Evolutionary conservation across 2,329 filamentous ascomycete genomes (phyloP).

Genomic region (Aspergillus sp.): DNA sequence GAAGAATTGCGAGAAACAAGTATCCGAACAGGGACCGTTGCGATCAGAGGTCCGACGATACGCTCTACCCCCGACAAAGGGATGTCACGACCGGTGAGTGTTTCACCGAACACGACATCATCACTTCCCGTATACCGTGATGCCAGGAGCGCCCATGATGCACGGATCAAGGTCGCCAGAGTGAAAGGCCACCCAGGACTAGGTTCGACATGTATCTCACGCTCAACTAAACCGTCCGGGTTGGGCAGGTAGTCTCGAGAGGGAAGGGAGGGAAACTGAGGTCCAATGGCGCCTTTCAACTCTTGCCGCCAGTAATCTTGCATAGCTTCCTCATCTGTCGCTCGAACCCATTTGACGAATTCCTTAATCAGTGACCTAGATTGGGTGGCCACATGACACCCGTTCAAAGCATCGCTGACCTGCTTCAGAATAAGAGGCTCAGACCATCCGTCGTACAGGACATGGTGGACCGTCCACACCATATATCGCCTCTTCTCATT

Average conservation of each 20-base stretch:
- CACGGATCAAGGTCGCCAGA: slow-evolving; percentile 48
- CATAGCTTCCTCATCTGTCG: slow-evolving; percentile 40
- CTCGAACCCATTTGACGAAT: slow-evolving; percentile 50
- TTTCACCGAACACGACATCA: slow-evolving; percentile 52
- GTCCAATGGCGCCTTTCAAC: slow-evolving; percentile 45
- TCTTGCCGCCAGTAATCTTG: slow-evolving; percentile 50
- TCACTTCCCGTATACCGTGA: slow-evolving; percentile 45
- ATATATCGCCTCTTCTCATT: slow-evolving; percentile 36
- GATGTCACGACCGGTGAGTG: slow-evolving; percentile 49
- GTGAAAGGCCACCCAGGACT: slow-evolving; percentile 35
- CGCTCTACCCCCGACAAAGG: slow-evolving; percentile 45
- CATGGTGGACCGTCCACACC: slow-evolving; percentile 53
- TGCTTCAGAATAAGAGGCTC: slow-evolving; percentile 37
- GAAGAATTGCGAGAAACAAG: slow-evolving; percentile 28
- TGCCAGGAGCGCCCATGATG: slow-evolving; percentile 49
- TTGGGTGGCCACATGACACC: slow-evolving; percentile 2
- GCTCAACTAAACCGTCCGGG: slow-evolving; percentile 46
- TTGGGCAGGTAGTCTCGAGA: slow-evolving; percentile 47
- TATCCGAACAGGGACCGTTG: slow-evolving; percentile 49
- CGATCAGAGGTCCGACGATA: slow-evolving; percentile 51
- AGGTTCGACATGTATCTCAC: slow-evolving; percentile 33
- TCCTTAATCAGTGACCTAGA: slow-evolving; percentile 39
- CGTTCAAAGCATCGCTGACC: slow-evolving; percentile 27
- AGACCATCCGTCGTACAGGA: slow-evolving; percentile 52
- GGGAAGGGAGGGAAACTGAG: slow-evolving; percentile 52